Conservation (phyloP, 1,284 basidiomycete species). For the Tilletia caries region DNA sequence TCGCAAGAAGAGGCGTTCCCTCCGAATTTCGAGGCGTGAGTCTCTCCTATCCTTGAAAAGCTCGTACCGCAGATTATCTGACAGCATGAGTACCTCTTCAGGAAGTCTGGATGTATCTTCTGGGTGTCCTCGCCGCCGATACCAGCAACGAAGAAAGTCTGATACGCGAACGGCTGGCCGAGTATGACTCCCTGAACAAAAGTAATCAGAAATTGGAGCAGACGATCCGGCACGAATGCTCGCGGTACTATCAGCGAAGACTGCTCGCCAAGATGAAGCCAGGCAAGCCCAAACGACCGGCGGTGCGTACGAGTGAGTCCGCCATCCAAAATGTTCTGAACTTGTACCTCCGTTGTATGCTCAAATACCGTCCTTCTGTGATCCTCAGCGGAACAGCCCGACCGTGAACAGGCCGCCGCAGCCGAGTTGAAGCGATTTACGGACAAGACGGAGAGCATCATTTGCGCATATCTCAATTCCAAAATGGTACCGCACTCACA, state of each 20-base stretch:
- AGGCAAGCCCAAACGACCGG: constrained; percentile 8
- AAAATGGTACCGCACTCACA: neutral
- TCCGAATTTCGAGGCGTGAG: constrained; percentile 14
- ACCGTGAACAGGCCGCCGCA: constrained; percentile 16
- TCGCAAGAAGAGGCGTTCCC: constrained; percentile 7
- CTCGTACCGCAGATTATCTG: too few species aligned
- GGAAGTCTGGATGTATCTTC: constrained; percentile 19
- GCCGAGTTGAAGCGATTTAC: constrained; percentile 44
- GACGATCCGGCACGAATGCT: constrained; percentile 42
- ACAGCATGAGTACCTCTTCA: neutral
- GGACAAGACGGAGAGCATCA: constrained; percentile 41
- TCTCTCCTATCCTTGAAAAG: too few species aligned
- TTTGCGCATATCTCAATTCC: constrained; percentile 46
- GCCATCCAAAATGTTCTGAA: neutral
- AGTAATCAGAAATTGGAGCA: constrained; percentile 44
- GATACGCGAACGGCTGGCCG: constrained; percentile 1
- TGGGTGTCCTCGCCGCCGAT: constrained; percentile 16
- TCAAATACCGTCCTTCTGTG: too few species aligned
- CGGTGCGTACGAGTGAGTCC: neutral
- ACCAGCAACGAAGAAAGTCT: constrained; percentile 14
- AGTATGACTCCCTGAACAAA: constrained; percentile 47
- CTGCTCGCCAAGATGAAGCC: constrained; percentile 24
- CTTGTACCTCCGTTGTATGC: too few species aligned
- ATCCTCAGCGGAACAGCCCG: constrained; percentile 11
- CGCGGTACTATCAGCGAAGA: constrained; percentile 46